Evolutionary conservation across 179 eudicot species (phyloP).

Genomic region (Sideroxylon spinosum): DNA sequence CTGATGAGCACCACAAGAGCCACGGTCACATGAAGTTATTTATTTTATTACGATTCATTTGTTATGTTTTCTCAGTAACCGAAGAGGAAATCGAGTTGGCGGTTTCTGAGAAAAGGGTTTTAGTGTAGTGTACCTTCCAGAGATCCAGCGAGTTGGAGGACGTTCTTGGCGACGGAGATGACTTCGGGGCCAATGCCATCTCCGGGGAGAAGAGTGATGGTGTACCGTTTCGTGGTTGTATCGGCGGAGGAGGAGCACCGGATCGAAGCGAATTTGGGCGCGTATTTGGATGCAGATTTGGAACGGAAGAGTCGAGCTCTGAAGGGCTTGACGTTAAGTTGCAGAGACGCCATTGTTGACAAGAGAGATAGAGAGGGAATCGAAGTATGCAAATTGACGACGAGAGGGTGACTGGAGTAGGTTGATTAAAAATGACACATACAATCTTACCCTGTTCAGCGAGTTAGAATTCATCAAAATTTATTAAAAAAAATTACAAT

Average conservation of each 20-base stretch:
- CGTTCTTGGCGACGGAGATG: constrained; percentile 72
- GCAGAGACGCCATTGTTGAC: constrained; percentile 39
- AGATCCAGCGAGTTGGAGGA: constrained; percentile 62
- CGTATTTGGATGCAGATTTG: constrained; percentile 14
- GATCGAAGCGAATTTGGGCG: constrained; percentile 21
- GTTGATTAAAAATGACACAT: too few species aligned
- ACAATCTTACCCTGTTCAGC: too few species aligned
- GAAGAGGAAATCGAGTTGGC: not conserved
- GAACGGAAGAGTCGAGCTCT: constrained; percentile 15
- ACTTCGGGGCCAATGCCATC: constrained; percentile 98
- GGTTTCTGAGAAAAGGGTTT: not conserved
- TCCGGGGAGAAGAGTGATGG: constrained; percentile 82
- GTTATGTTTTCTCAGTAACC: not conserved
- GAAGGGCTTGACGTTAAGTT: constrained; percentile 27
- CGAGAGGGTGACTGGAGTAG: too few species aligned
- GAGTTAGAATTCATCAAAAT: too few species aligned
- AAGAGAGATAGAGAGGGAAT: not conserved
- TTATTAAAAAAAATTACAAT: too few species aligned
- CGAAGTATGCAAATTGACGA: not conserved
- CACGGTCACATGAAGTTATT: not conserved
- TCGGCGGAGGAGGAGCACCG: constrained; percentile 50
- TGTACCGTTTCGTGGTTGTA: constrained; percentile 43
- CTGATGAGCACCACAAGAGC: not conserved
- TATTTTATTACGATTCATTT: not conserved
- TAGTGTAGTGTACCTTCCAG: constrained; percentile 45